phyloP scores from a whole-genome alignment of 2,329 filamentous ascomycete species.

The Endocalyx cinctus region DNA sequence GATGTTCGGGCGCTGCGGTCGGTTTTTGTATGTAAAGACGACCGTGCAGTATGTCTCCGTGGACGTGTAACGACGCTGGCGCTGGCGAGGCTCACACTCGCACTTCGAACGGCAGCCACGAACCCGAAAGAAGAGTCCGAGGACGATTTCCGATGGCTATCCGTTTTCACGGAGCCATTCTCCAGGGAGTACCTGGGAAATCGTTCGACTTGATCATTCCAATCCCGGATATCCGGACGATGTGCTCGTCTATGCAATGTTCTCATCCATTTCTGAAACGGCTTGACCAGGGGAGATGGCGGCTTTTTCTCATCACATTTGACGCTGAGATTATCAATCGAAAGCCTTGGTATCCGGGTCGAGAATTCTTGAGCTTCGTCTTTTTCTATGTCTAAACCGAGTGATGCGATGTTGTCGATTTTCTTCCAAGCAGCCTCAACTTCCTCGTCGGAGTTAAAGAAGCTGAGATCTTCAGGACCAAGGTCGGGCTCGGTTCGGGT shows the following conservation, averaged over 20 bases:
- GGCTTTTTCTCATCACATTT: conserved; percentile 7
- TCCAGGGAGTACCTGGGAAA: conserved; percentile 30
- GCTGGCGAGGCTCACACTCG: conserved; percentile 71
- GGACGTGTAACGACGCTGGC: conserved; percentile 64
- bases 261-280: conserved; percentile 71
- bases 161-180: conserved; percentile 17
- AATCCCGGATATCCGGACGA: conserved; percentile 26
- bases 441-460: conserved; percentile 26
- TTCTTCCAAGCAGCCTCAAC: conserved; percentile 31
- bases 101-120: conserved; percentile 75
- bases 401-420: conserved; percentile 36
- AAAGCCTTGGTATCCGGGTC: conserved; percentile 25
- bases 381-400: conserved; percentile 32
- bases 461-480: conserved; percentile 29
- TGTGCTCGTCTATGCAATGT: conserved; percentile 58
- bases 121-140: conserved; percentile 75
- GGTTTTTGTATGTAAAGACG: conserved; percentile 52
- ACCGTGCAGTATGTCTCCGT: conserved; percentile 45
- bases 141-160: conserved; percentile 54
- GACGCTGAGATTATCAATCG: conserved; percentile 17
- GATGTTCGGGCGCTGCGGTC: conserved; percentile 61
- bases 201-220: conserved; percentile 15
- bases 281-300: conserved; percentile 22
- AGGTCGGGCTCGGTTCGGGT: conserved; percentile 22
- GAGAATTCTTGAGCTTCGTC: too few species aligned